Evolutionary conservation across 2,329 filamentous ascomycete species (phyloP).

Genomic region (Hymenoscyphus scutula): DNA sequence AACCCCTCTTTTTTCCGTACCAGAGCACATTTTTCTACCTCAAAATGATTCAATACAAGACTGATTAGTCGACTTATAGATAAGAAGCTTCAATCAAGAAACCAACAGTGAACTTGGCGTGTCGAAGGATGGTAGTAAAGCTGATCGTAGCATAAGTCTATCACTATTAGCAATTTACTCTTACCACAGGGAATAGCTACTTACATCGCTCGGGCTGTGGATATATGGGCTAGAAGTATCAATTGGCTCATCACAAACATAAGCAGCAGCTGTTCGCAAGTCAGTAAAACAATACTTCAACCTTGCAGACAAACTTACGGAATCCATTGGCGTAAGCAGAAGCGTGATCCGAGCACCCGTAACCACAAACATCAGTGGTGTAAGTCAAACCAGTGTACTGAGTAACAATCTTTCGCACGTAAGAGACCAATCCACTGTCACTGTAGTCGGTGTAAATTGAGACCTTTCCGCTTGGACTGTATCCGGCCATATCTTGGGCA

Average conservation of each 20-base stretch:
- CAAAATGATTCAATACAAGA: not conserved
- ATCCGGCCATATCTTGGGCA: slow-evolving; percentile 92
- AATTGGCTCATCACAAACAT: slow-evolving; percentile 13
- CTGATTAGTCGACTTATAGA: not conserved
- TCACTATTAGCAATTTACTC: slow-evolving; percentile 2
- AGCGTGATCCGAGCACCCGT: slow-evolving; percentile 14
- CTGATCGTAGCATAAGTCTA: slow-evolving; percentile 8
- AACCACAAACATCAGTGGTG: slow-evolving; percentile 8
- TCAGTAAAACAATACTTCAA: not conserved
- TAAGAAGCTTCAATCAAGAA: slow-evolving; percentile 9
- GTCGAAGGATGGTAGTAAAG: slow-evolving; percentile 6
- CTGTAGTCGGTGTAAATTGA: slow-evolving; percentile 12
- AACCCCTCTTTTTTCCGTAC: not conserved
- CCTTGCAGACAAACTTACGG: not conserved
- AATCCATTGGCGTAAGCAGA: slow-evolving; percentile 10
- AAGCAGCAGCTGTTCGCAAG: slow-evolving; percentile 6
- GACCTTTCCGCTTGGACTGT: slow-evolving; percentile 7
- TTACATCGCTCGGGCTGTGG: slow-evolving; percentile 13
- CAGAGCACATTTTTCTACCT: not conserved
- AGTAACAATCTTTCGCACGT: slow-evolving; percentile 8
- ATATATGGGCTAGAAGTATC: slow-evolving; percentile 9
- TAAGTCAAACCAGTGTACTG: slow-evolving; percentile 11
- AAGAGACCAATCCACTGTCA: slow-evolving; percentile 6
- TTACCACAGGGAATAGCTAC: not conserved
- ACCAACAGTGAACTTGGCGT: slow-evolving; percentile 11